Evolutionary conservation across 345 rosid species (phyloP).

Genomic region (Brassica juncea): DNA sequence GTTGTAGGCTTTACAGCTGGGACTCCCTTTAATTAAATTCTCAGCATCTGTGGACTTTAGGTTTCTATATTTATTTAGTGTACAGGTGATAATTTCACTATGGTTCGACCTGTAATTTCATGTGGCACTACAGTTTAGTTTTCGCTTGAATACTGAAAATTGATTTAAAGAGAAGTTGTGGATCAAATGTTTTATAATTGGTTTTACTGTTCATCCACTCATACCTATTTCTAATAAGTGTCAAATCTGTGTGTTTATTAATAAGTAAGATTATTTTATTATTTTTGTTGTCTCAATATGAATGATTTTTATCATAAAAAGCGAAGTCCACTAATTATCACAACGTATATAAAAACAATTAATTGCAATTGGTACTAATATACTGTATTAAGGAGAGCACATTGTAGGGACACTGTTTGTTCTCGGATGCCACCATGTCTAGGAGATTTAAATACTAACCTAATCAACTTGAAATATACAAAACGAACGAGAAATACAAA

Average conservation of each 20-base stretch:
- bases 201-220: conserved; percentile 31
- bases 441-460: not conserved
- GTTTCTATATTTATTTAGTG: conserved; percentile 21
- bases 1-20: conserved; percentile 44
- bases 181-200: conserved; percentile 10
- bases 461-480: conserved; percentile 11
- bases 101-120: conserved; percentile 35
- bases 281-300: conserved; percentile 16
- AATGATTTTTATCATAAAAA: conserved; percentile 9
- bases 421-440: conserved; percentile 12
- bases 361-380: conserved; percentile 11
- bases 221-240: conserved; percentile 31
- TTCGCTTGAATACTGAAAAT: conserved; percentile 8
- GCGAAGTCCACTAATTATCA: conserved; percentile 34
- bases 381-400: conserved; percentile 13
- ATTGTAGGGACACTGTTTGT: conserved; percentile 29
- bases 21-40: conserved; percentile 36
- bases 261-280: not conserved
- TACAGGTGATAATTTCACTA: conserved; percentile 14
- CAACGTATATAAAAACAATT: not conserved
- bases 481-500: not conserved
- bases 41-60: conserved; percentile 38
- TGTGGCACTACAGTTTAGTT: conserved; percentile 18
- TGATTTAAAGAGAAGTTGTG: not conserved
- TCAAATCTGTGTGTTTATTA: conserved; percentile 10